phyloP scores from a whole-genome alignment of 768 basidiomycete species.

The Boletus rubescentipes region DNA sequence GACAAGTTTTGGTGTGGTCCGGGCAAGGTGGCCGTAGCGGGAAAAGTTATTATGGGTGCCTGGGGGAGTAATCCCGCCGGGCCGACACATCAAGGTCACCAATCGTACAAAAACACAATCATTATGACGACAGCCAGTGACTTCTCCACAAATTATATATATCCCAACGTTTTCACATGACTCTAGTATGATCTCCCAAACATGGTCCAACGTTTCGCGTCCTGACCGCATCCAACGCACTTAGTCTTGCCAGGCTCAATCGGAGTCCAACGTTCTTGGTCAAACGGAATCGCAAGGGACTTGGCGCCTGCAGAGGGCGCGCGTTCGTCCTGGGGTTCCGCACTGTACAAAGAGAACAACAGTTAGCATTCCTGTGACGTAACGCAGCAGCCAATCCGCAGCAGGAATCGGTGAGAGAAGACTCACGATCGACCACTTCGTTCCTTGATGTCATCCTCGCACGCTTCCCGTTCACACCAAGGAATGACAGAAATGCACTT shows the following conservation, averaged over 20 bases:
- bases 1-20: too few relatives aligned
- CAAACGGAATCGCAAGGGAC: conserved; percentile 93
- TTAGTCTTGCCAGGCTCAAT: conserved; percentile 85
- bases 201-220: conserved; percentile 95
- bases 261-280: conserved; percentile 77
- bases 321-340: conserved; percentile 88
- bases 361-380: neutral
- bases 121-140: neutral
- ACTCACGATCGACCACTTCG: conserved; percentile 77
- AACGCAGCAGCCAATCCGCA: too few relatives aligned
- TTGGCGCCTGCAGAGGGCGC: conserved; percentile 98
- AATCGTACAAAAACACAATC: neutral
- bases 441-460: conserved; percentile 99
- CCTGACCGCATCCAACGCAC: conserved; percentile 83
- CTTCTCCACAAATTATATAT: neutral
- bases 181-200: conserved; percentile 86
- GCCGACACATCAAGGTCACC: too few relatives aligned
- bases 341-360: conserved; percentile 39
- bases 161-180: neutral
- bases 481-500: conserved; percentile 89
- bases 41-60: too few relatives aligned
- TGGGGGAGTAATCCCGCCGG: too few relatives aligned
- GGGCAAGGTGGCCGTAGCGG: too few relatives aligned
- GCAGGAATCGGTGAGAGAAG: neutral
- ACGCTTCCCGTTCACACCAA: conserved; percentile 92